Conservation (phyloP, 805 yeast species). For the Candida dajiaensis region DNA sequence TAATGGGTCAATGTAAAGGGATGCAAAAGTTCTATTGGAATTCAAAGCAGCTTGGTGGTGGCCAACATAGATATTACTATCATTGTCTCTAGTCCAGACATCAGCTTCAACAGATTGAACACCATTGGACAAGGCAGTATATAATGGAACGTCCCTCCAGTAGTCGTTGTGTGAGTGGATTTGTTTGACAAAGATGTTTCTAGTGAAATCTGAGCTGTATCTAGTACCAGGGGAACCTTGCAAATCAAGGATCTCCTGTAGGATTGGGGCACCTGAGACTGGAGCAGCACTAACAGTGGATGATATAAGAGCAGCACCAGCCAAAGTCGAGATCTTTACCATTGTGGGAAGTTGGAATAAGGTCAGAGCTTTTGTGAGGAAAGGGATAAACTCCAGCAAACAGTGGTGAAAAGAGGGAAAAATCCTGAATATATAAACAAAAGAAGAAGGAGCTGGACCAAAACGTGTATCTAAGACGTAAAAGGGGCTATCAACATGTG, state of each 20-base stretch:
- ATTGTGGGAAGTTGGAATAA: neutral
- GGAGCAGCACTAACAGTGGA: neutral
- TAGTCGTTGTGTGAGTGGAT: slow-evolving; percentile 73
- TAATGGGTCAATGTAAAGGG: slow-evolving; percentile 54
- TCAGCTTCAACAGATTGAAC: slow-evolving; percentile 62
- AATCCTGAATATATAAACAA: neutral
- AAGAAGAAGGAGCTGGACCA: too few species aligned
- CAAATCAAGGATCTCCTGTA: slow-evolving; percentile 14
- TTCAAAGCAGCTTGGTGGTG: slow-evolving; percentile 50
- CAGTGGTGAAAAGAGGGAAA: neutral
- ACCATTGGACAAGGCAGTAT: slow-evolving; percentile 50
- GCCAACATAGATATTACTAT: slow-evolving; percentile 50
- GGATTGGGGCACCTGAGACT: slow-evolving; percentile 13
- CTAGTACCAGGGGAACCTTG: slow-evolving; percentile 10
- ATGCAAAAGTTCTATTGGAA: slow-evolving; percentile 38
- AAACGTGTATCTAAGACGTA: neutral
- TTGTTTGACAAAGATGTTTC: slow-evolving; percentile 25
- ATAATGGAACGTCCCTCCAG: slow-evolving; percentile 56
- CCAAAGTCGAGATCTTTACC: neutral
- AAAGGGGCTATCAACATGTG: neutral
- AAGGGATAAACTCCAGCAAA: neutral
- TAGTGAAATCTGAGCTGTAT: slow-evolving; percentile 19
- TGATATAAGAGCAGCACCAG: slow-evolving; percentile 4
- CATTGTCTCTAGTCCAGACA: slow-evolving; percentile 40
- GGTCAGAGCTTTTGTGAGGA: neutral